Evolutionary conservation across 2,329 filamentous ascomycete genomes (phyloP).

Genomic region (Bipolaris sorokiniana): DNA sequence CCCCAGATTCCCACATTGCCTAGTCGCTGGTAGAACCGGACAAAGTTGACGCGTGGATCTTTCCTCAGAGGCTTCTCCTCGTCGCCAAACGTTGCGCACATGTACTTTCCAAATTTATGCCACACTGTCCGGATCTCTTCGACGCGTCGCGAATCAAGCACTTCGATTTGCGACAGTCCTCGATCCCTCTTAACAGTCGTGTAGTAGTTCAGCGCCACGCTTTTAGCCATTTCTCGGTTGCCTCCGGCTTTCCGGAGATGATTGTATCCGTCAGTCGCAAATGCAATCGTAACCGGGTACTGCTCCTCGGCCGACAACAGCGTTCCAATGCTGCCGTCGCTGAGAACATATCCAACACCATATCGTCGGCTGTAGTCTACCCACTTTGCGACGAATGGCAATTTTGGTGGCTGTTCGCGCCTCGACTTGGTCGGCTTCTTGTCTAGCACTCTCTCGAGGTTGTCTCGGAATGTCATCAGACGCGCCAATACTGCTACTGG

Average conservation of each 20-base stretch:
- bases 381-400: constrained; percentile 73
- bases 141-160: constrained; percentile 64
- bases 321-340: constrained; percentile 80
- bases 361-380: constrained; percentile 90
- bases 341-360: constrained; percentile 81
- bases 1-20: constrained; percentile 83
- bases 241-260: constrained; percentile 73
- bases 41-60: constrained; percentile 59
- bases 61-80: constrained; percentile 56
- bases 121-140: constrained; percentile 63
- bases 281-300: constrained; percentile 71
- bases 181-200: constrained; percentile 68
- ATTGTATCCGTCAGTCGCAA: constrained; percentile 73
- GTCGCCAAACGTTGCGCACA: constrained; percentile 56
- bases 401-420: constrained; percentile 59
- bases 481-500: constrained; percentile 54
- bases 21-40: constrained; percentile 81
- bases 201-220: constrained; percentile 69
- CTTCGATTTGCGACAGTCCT: constrained; percentile 68
- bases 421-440: constrained; percentile 45
- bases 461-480: constrained; percentile 54
- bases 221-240: constrained; percentile 54
- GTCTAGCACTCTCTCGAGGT: constrained; percentile 53
- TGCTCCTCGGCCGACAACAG: constrained; percentile 56
- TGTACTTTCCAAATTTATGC: constrained; percentile 76